phyloP scores from a whole-genome alignment of 805 yeast species.

The Lipomyces anomalus region DNA sequence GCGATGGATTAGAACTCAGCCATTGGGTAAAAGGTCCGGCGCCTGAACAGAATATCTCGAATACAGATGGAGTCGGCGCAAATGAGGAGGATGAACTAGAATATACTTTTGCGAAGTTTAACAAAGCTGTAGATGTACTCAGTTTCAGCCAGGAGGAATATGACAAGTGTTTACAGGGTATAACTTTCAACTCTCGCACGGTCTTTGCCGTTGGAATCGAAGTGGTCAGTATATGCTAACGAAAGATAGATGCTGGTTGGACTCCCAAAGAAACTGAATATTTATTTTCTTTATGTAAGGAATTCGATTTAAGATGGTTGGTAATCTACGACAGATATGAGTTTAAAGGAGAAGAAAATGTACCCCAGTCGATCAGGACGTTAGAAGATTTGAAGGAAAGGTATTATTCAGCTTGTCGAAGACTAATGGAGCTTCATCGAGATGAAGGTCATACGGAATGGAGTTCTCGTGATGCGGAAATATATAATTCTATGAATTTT shows the following conservation, averaged over 20 bases:
- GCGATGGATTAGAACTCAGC: constrained; percentile 47
- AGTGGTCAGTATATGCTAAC: constrained; percentile 14
- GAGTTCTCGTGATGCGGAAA: constrained; percentile 42
- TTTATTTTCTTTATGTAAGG: constrained; percentile 57
- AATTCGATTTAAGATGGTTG: constrained; percentile 63
- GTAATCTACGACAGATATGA: constrained; percentile 59
- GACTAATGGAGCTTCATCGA: constrained; percentile 44
- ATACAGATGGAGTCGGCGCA: background rate
- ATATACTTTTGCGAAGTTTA: constrained; percentile 69
- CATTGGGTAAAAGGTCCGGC: constrained; percentile 85
- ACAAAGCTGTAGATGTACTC: constrained; percentile 65
- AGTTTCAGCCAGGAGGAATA: constrained; percentile 59
- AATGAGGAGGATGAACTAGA: constrained; percentile 29
- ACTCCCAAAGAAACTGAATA: constrained; percentile 69
- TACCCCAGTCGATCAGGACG: constrained; percentile 36
- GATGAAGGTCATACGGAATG: constrained; percentile 38
- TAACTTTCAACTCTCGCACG: background rate
- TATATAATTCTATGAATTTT: constrained; percentile 61
- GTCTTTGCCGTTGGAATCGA: background rate
- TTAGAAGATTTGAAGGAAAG: constrained; percentile 80
- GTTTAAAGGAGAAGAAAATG: constrained; percentile 26
- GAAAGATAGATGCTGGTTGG: constrained; percentile 56
- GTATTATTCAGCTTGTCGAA: constrained; percentile 63
- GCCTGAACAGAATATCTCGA: background rate
- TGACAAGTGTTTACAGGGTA: constrained; percentile 30